phyloP scores from a whole-genome alignment of 164 flowering plant species.

The Dillenia turbinata region DNA sequence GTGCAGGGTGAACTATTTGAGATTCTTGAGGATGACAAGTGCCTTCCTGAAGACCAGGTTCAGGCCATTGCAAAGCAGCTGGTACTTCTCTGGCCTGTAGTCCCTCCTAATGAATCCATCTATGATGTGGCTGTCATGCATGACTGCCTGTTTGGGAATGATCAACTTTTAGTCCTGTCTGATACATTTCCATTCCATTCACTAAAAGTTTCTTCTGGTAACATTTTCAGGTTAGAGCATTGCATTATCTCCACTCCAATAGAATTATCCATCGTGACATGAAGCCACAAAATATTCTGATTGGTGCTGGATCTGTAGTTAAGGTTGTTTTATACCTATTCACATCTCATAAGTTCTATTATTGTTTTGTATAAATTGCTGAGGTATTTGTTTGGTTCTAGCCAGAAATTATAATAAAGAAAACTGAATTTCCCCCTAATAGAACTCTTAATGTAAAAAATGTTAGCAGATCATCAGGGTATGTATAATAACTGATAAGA shows the following conservation, averaged over 20 bases:
- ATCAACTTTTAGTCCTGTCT: too few relatives aligned
- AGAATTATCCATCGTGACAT: slow-evolving; percentile 98
- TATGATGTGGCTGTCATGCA: too few relatives aligned
- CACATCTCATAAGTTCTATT: too few relatives aligned
- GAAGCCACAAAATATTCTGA: slow-evolving; percentile 98
- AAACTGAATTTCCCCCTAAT: too few relatives aligned
- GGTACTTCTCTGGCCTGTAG: slow-evolving; percentile 36
- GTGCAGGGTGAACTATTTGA: slow-evolving; percentile 94
- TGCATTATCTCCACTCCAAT: slow-evolving; percentile 92
- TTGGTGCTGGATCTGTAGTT: slow-evolving; percentile 84
- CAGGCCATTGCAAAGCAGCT: slow-evolving; percentile 97
- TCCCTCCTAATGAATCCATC: too few relatives aligned
- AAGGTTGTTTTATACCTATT: slow-evolving; percentile 43
- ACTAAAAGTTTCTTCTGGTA: neutral
- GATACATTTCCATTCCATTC: neutral
- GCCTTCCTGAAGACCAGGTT: slow-evolving; percentile 96
- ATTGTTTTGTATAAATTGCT: too few relatives aligned
- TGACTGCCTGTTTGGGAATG: too few relatives aligned
- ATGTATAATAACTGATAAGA: too few relatives aligned
- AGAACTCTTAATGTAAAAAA: too few relatives aligned
- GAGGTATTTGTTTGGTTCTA: too few relatives aligned
- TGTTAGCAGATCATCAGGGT: too few relatives aligned
- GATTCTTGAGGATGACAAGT: slow-evolving; percentile 92
- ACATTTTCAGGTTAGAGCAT: slow-evolving; percentile 75
- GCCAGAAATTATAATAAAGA: too few relatives aligned